Conservation (phyloP, 108 stramenopile species). For the Cyclostephanos tholiformis region DNA sequence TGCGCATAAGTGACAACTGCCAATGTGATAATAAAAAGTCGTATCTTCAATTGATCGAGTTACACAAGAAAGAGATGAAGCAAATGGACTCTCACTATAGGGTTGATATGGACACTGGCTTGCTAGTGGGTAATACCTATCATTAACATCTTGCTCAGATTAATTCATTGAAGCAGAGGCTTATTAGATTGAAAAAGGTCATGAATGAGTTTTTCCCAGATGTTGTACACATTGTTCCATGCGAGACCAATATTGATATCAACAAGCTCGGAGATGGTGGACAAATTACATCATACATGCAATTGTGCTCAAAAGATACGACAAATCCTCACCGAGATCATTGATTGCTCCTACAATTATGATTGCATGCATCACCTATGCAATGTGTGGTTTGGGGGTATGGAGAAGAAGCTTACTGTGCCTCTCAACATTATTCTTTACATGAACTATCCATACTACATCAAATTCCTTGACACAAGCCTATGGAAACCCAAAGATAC, state of each 20-base stretch:
- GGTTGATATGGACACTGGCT: too few species aligned
- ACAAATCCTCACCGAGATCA: background rate
- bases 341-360: background rate
- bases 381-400: slow-evolving; percentile 34
- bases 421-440: slow-evolving; percentile 1
- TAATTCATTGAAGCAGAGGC: slow-evolving; percentile 7
- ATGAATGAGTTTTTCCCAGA: slow-evolving; percentile 12
- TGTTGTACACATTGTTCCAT: background rate
- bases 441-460: too few species aligned
- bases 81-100: too few species aligned
- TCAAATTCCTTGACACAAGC: slow-evolving; percentile 24
- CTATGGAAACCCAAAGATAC: background rate
- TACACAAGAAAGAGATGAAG: too few species aligned
- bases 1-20: too few species aligned
- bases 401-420: slow-evolving; percentile 10
- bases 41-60: too few species aligned
- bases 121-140: too few species aligned
- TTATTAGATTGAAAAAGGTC: slow-evolving; percentile 9
- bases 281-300: slow-evolving; percentile 17
- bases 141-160: slow-evolving; percentile 5
- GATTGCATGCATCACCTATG: slow-evolving; percentile 17
- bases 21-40: too few species aligned
- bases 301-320: slow-evolving; percentile 8
- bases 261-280: slow-evolving; percentile 19
- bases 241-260: slow-evolving; percentile 11